Conservation (phyloP, 2,329 filamentous ascomycete genomes). For the Hypoxylon sp. region DNA sequence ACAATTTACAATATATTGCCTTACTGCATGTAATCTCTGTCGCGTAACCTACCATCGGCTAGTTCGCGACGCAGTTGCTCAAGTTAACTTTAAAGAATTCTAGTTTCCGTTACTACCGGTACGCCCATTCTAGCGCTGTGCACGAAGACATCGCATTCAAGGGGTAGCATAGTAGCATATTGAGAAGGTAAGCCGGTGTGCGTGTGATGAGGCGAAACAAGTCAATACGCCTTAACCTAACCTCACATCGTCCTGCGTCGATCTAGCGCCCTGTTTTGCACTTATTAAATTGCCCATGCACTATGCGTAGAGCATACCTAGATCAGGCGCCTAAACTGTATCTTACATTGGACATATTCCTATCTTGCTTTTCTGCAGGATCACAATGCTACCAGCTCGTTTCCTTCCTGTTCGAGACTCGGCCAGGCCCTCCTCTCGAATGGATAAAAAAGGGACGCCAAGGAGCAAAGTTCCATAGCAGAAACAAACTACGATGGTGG, state of each 20-base stretch:
- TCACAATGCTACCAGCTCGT: constrained; percentile 24
- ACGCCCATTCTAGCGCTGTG: constrained; percentile 12
- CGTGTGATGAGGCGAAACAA: constrained; percentile 36
- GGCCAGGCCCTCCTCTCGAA: constrained; percentile 16
- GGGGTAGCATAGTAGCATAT: neutral
- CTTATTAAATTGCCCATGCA: constrained; percentile 25
- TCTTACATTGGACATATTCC: constrained; percentile 29
- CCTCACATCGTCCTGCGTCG: constrained; percentile 20
- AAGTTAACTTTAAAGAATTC: constrained; percentile 15
- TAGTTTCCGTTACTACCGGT: constrained; percentile 16
- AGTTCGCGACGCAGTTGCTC: constrained; percentile 16
- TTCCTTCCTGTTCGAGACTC: constrained; percentile 11
- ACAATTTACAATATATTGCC: constrained; percentile 35
- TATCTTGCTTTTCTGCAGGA: constrained; percentile 31
- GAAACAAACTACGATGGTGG: constrained; percentile 4
- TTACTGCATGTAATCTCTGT: constrained; percentile 36
- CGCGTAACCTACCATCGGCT: constrained; percentile 30
- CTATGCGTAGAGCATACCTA: constrained; percentile 21
- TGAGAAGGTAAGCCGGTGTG: constrained; percentile 14
- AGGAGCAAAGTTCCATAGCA: constrained; percentile 7
- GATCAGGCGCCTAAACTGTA: constrained; percentile 26
- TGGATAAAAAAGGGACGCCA: neutral
- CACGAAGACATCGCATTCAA: constrained; percentile 12
- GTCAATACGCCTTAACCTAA: constrained; percentile 22
- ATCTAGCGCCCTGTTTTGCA: constrained; percentile 25